phyloP scores from a whole-genome alignment of 139 green algal species.

The Diplosphaera chodatii region DNA sequence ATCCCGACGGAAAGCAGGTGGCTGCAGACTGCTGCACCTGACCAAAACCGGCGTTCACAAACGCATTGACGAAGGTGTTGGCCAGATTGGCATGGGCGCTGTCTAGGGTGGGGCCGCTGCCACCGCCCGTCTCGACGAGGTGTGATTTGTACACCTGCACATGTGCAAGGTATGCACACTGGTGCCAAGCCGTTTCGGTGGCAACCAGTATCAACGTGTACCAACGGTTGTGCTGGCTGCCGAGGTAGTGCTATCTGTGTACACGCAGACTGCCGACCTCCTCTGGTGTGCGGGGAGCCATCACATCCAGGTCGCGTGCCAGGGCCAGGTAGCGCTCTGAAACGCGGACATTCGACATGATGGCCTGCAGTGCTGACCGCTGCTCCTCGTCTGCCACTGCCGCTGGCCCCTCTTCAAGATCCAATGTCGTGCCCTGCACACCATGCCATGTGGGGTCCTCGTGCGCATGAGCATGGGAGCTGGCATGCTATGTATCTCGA shows the following conservation, averaged over 20 bases:
- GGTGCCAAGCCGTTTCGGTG: no score
- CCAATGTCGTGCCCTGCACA: slow-evolving; percentile 24
- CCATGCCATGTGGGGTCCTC: no score
- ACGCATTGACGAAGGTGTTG: slow-evolving; percentile 94
- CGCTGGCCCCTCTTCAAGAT: slow-evolving; percentile 72
- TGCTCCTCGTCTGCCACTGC: slow-evolving; percentile 50
- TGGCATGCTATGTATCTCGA: no score
- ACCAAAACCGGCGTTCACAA: slow-evolving; percentile 97
- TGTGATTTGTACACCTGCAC: slow-evolving; percentile 95
- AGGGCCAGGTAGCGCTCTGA: slow-evolving; percentile 87
- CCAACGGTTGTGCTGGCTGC: no score
- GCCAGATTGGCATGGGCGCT: slow-evolving; percentile 91
- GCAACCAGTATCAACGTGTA: no score
- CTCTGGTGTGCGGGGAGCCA: slow-evolving; percentile 47
- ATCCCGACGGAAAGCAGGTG: no score
- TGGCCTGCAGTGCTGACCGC: slow-evolving; percentile 30
- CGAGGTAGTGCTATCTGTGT: no score
- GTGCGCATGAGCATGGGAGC: no score
- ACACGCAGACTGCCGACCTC: no score
- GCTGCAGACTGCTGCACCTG: no score
- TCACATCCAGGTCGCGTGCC: slow-evolving; percentile 93
- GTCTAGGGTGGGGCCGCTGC: slow-evolving; percentile 64
- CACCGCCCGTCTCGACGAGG: slow-evolving; percentile 73
- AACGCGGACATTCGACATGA: slow-evolving; percentile 78
- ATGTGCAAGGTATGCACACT: no score